Evolutionary conservation across 495 filamentous ascomycete genomes (phyloP), one percentile per base, ranked within the genome.

Genomic region (Daldinia caldariorum): DNA sequence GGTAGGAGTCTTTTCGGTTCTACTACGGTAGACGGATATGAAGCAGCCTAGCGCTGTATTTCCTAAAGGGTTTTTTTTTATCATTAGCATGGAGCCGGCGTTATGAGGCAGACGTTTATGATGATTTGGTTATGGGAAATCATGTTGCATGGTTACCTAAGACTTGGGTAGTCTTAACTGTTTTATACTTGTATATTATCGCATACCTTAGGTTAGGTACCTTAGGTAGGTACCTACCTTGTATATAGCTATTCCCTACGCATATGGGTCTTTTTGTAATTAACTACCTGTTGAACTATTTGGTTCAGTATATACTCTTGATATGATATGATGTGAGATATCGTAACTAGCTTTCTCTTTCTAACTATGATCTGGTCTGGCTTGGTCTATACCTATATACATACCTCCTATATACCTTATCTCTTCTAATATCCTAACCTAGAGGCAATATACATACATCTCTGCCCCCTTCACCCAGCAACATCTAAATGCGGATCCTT

Each of bases 401-500:
- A 16, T n/a, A 29, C n/a, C n/a, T n/a, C n/a, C n/a, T n/a, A n/a
- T n/a, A n/a, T n/a, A n/a, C n/a, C n/a, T n/a, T n/a, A n/a, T n/a
- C n/a, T 50, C 31, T 26, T 38, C 31, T 34, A 51, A 26, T 26
- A 26, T 26, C 26, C 26, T 26, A 26, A 26, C 26, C 26, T 26
- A 26, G 26, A 26, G 3, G 26, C 26, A 26, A 26, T 26, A 26
- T 26, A 1, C 26, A 26, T 26, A 1, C 26, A 3, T 26, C 26
- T 26, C 26, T 26, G 14, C 20, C 18, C 16, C n/a, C 8, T 32
- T 67, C 53, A 63, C 5, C 47, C 59, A 32, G 59, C 57, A 57
- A 61, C 29, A 62, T 66, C 59, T 43, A 49, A 32, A 29, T 53
- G 41, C 22, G 39, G 37, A 50, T 61, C 63, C 13, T 39, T 43